Evolutionary conservation across 1,284 basidiomycete species (phyloP), one percentile per base, ranked within the genome.

Genomic region (Peniophora sp.): DNA sequence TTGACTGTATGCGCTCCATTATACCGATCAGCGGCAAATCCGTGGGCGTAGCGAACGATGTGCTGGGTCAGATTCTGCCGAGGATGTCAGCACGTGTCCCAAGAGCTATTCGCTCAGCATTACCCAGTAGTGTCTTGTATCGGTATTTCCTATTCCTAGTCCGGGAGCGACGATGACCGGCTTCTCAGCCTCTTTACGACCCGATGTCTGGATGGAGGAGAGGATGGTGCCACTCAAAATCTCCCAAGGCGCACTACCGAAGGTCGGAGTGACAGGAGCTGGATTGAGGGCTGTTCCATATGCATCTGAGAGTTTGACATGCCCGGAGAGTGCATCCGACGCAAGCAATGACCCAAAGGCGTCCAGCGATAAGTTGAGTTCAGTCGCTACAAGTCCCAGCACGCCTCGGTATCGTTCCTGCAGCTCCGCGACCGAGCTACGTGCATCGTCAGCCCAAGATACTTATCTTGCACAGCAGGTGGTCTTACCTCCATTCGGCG

Each of bases 11-110:
- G 83, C 12, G 79, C 67, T 6, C 72, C 72, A 37, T 66, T 66
- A 58, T 64, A 54, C 14, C 58, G 55, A 50, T 65, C 65, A 24
- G 39, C 35, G 47, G 46, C 51, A 37, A 54, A 60, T 23, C 53
- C 55, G 57, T 73, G 71, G 32, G 59, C 66, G 60, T 78, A 81
- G 3, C 79, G 72, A 65, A 78, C 82, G 53, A 82, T 78, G 55
- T 77, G 67, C 32, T 59, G 53, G 3, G 76, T 72, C 8, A 81
- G 58, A 24, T 69, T 61, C 77, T 66, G 69, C 47, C 71, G 68
- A 2, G 77, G 80, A 57, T 81, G 78, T 70, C 54, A 24, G 18
- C 17, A 14, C 8, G 49, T 3, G 27, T 17, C 1, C 24, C 35
- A 10, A 20, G n/a, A 1, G 22, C 12, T 11, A 23, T 10, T 9